Percentiles rank a stretch among this genome's conserved stretches.
phyloP scores from a whole-genome alignment of 441 rosid species.

The Biscutella laevigata region DNA sequence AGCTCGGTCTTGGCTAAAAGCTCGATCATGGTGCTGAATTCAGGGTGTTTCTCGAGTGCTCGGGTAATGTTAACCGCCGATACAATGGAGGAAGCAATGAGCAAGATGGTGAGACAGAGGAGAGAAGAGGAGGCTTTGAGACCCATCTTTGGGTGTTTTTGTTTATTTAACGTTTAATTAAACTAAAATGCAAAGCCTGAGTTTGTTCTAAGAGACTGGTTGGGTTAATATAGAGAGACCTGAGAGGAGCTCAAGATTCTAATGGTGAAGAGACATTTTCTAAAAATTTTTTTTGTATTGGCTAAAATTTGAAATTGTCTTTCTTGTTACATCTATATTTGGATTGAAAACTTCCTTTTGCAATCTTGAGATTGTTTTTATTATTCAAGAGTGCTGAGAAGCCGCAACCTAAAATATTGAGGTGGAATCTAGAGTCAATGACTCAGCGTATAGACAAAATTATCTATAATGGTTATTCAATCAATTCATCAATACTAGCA shows the following conservation, averaged over 20 bases:
- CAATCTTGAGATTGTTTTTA: too few species aligned
- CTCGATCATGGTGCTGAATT: slow-evolving; percentile 38
- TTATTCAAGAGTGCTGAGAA: too few species aligned
- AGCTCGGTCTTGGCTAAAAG: slow-evolving; percentile 42
- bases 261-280: slow-evolving; percentile 21
- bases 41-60: slow-evolving; percentile 38
- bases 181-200: slow-evolving; percentile 22
- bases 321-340: slow-evolving; percentile 19
- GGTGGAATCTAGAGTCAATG: too few species aligned
- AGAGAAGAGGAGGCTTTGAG: slow-evolving; percentile 36
- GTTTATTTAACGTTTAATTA: not conserved
- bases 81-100: slow-evolving; percentile 25
- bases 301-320: slow-evolving; percentile 19
- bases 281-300: not conserved
- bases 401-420: too few species aligned
- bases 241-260: not conserved
- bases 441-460: too few species aligned
- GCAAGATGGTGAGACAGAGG: slow-evolving; percentile 28
- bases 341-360: too few species aligned
- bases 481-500: too few species aligned
- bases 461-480: too few species aligned
- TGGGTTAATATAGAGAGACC: slow-evolving; percentile 16
- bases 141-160: slow-evolving; percentile 33
- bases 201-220: not conserved
- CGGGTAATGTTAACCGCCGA: slow-evolving; percentile 49